Conservation (phyloP, 78 protist genomes). For the Creolimax fragrantissima region DNA sequence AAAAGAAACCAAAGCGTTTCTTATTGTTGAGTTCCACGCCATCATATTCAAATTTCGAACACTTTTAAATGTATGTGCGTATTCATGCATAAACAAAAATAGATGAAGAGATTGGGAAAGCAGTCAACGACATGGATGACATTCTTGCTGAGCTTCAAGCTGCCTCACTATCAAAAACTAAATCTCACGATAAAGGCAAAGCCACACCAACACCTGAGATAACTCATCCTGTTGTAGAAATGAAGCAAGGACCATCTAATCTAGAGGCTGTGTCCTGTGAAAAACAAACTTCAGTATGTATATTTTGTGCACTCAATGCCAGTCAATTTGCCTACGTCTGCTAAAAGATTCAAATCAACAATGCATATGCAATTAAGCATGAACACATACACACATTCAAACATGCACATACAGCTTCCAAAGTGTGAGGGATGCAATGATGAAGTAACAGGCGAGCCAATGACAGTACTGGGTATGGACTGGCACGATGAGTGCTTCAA, state of each 20-base stretch:
- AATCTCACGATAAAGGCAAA: background rate
- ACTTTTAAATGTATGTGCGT: too few species aligned
- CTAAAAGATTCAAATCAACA: background rate
- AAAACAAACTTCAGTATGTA: background rate
- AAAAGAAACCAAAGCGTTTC: background rate
- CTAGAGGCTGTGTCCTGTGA: background rate
- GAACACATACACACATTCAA: background rate
- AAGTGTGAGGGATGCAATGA: background rate
- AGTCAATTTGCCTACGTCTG: background rate
- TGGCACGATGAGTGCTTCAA: slow-evolving; percentile 26
- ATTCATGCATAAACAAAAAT: background rate
- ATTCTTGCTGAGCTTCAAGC: background rate
- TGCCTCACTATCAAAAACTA: background rate
- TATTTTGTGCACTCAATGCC: background rate
- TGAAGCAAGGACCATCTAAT: background rate
- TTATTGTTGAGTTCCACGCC: background rate
- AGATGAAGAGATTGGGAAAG: background rate
- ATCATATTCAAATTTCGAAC: background rate
- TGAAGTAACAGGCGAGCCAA: background rate
- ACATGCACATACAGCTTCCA: background rate
- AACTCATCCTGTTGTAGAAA: background rate
- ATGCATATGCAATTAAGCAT: background rate
- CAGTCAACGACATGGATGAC: background rate
- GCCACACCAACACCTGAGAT: background rate
- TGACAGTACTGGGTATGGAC: background rate